Base-by-base conservation (phyloP, 2,329 filamentous ascomycete species). In the Cercospora zeina region DNA sequence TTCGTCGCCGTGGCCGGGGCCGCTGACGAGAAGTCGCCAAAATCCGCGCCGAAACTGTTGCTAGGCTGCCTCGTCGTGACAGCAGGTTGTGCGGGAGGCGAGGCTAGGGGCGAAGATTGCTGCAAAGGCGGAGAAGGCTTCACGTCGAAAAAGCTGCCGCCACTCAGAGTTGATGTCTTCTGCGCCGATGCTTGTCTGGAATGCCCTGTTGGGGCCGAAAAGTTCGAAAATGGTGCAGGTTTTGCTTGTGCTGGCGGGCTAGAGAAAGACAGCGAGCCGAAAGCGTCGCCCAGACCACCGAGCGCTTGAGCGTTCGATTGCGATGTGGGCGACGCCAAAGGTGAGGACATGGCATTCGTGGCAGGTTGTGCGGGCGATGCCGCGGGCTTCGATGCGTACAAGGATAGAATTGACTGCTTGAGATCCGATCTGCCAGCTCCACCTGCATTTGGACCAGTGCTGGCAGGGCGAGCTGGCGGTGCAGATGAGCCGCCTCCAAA, bases 401-500 rank as follows among this genome's bases (percentile, higher is more conserved):
- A 83, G 7, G 95, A 99, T 54, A 99, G 79, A 64, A 99, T 99
- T 2, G 93, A 97, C 77, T 97, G 93, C 78, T 99, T 99, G 63
- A 99, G 81, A 74, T 99, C 95, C 2, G 93, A 93, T 65, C 95
- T 84, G 50, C 92, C 96, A 11, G 83, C 83, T 16, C 81, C 81
- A 2, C 82, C 75, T 4, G 83, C 82, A 27, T 73, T 72, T 50
- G 84, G 79, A 11, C 87, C 84, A 19, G 91, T 91, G 77, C 91
- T 96, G 5, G 90, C 86, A n/a, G 93, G 90, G 58, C 92, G 85
- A 58, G 79, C 80, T 33, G 87, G 86, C n/a, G 91, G 86, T 9
- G 89, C 82, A 36, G 88, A 81, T 42, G 88, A 80, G 33, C 85
- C 78, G 57, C 87, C 86, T 37, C 91, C 92, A 64, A 99, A 88